Percentiles rank a stretch among this genome's conserved stretches.
Conservation (phyloP, 331 rosid species). For the Quercus lobata region DNA sequence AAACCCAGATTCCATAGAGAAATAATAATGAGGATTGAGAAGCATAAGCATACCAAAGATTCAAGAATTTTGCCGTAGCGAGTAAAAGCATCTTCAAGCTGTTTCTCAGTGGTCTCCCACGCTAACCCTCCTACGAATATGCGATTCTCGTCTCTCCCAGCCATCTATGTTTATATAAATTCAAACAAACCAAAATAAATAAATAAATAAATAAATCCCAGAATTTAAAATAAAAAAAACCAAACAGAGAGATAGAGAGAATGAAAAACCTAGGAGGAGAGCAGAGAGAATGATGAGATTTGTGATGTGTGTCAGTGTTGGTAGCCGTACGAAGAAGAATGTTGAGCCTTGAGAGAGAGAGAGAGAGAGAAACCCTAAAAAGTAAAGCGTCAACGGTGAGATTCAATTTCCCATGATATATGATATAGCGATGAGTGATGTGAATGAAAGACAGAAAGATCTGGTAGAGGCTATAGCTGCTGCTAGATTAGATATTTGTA, state of each 20-base stretch:
- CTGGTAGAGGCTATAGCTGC: too few species aligned
- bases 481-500: too few species aligned
- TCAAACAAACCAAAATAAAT: background rate
- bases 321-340: too few species aligned
- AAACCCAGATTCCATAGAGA: background rate
- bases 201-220: background rate
- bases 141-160: conserved; percentile 77
- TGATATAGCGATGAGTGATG: too few species aligned
- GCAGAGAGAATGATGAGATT: too few species aligned
- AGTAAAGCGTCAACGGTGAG: background rate
- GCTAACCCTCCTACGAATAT: conserved; percentile 89
- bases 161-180: conserved; percentile 34
- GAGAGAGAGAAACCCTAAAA: background rate
- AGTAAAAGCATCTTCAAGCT: conserved; percentile 71
- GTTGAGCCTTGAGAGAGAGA: too few species aligned
- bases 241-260: background rate
- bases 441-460: too few species aligned
- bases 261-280: too few species aligned
- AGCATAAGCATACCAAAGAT: conserved; percentile 47
- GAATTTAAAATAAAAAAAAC: too few species aligned
- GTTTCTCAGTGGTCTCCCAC: conserved; percentile 82
- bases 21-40: background rate
- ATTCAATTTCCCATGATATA: background rate
- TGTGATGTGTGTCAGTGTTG: too few species aligned
- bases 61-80: conserved; percentile 80